A percentile compares a stretch with the other conserved stretches of the same genome.
Evolutionary conservation across 495 filamentous ascomycete genomes (phyloP).

Genomic region (Diplogelasinospora grovesii): DNA sequence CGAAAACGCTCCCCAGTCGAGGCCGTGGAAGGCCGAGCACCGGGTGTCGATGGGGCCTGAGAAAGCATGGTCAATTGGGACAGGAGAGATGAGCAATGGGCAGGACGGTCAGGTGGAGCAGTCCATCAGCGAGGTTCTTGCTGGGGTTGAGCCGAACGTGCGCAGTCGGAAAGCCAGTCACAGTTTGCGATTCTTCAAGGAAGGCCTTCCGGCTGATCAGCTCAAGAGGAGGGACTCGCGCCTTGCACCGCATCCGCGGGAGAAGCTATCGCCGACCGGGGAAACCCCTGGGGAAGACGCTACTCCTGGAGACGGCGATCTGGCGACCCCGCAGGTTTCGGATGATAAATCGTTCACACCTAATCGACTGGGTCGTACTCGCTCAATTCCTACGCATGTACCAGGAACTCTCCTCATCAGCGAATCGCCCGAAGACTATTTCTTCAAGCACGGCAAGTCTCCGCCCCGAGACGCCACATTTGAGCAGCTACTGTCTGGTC

Average conservation of each 20-base stretch:
- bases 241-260: slow-evolving; percentile 18
- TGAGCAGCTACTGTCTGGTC: slow-evolving; percentile 2
- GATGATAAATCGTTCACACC: slow-evolving; percentile 4
- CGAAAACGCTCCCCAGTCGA: slow-evolving; percentile 30
- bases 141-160: slow-evolving; percentile 68
- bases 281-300: slow-evolving; percentile 15
- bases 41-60: slow-evolving; percentile 37
- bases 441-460: slow-evolving; percentile 6
- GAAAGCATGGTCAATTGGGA: slow-evolving; percentile 52
- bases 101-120: slow-evolving; percentile 61
- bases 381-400: slow-evolving; percentile 9
- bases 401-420: slow-evolving; percentile 10
- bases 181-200: slow-evolving; percentile 85
- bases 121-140: slow-evolving; percentile 73
- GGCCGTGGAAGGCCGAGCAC: slow-evolving; percentile 39
- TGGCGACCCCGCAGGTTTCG: neutral
- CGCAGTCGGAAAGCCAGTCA: slow-evolving; percentile 94
- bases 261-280: slow-evolving; percentile 22
- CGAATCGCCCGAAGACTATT: slow-evolving; percentile 18
- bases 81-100: slow-evolving; percentile 29
- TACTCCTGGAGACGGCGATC: neutral
- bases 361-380: slow-evolving; percentile 9
- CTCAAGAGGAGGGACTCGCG: slow-evolving; percentile 36
- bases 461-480: slow-evolving; percentile 1
- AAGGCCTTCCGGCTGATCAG: slow-evolving; percentile 62